phyloP scores from a whole-genome alignment of 768 basidiomycete species.

The Suillus brevipes region DNA sequence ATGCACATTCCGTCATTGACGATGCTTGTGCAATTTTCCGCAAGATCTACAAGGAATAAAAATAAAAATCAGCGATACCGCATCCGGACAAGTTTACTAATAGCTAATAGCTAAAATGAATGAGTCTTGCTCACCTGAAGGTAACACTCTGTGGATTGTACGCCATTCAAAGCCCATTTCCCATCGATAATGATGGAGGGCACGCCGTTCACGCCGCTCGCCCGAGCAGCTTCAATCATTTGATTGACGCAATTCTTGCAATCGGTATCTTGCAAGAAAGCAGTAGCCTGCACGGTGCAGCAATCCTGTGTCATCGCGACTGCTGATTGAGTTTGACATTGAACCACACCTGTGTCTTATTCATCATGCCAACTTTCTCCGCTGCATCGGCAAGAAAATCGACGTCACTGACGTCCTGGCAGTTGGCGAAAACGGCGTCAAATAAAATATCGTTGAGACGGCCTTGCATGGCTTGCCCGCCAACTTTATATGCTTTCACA shows the following conservation, averaged over 20 bases:
- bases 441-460: slow-evolving; percentile 39
- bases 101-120: not conserved
- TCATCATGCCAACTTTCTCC: slow-evolving; percentile 41
- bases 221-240: slow-evolving; percentile 41
- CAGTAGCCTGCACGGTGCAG: slow-evolving; percentile 31
- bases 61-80: not conserved
- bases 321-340: not conserved
- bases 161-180: slow-evolving; percentile 47
- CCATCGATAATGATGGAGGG: slow-evolving; percentile 51
- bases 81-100: not conserved
- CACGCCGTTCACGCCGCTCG: slow-evolving; percentile 49
- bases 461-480: slow-evolving; percentile 42
- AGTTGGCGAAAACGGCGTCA: slow-evolving; percentile 40
- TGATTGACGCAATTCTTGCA: slow-evolving; percentile 40
- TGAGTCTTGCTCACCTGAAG: slow-evolving; percentile 30
- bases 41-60: slow-evolving; percentile 25
- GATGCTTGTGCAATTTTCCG: slow-evolving; percentile 30
- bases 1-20: slow-evolving; percentile 2
- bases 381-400: slow-evolving; percentile 39
- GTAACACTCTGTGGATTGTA: slow-evolving; percentile 43
- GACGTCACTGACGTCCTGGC: slow-evolving; percentile 39
- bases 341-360: slow-evolving; percentile 35
- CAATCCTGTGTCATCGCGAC: not conserved
- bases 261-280: slow-evolving; percentile 44
- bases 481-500: slow-evolving; percentile 42